Evolutionary conservation across 345 rosid genomes (phyloP), one percentile per base, ranked within the genome.

Genomic region (Eucalyptus erythrocorys): DNA sequence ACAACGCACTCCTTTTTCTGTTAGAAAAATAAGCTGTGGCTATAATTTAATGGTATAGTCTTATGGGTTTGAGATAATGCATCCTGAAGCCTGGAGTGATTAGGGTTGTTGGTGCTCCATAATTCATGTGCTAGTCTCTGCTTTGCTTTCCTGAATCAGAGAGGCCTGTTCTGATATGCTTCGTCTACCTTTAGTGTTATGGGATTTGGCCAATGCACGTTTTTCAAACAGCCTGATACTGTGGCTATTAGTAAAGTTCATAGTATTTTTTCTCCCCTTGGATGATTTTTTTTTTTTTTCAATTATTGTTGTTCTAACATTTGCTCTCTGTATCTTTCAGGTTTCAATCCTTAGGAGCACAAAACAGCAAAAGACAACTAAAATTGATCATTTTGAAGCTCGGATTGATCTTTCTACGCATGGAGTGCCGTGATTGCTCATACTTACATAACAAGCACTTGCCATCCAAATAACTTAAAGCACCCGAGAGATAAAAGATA

Each of bases 381-480:
- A 89, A 47, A 89, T 94, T 19, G 95, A 95, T 66, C 97, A 93
- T 90, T 97, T 97, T 90, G 99, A 97, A 96, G 99, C 99, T 34
- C 92, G 98, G 71, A 91, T 95, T 45, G 94, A 96, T 94, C 97
- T 97, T 47, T 91, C 93, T 85, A 87, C 87, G 3, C 80, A 90
- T 12, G 48, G n/a, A 85, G 86, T 48, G 22, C 26, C 48, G 86
- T 85, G 86, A 85, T 85, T 85, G 86, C 86, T 85, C 34, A 85
- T 85, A 40, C 55, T 85, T 76, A 37, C 27, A 4, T 76, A 11
- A 10, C 82, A 21, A 76, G 82, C 82, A 76, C 82, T 76, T 37
- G 82, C 82, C 76, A 40, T 76, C 47, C 47, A 76, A 40, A 5
- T 76, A 37, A 37, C 82, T 76, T 21, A 12, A 76, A 76, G 84